A percentile compares a stretch with the other conserved stretches of the same genome.
These are phyloP conservation scores for Colletotrichum musae DNA, from an alignment of 2,329 filamentous ascomycete genomes.

Conservation along the genomic window DNA sequence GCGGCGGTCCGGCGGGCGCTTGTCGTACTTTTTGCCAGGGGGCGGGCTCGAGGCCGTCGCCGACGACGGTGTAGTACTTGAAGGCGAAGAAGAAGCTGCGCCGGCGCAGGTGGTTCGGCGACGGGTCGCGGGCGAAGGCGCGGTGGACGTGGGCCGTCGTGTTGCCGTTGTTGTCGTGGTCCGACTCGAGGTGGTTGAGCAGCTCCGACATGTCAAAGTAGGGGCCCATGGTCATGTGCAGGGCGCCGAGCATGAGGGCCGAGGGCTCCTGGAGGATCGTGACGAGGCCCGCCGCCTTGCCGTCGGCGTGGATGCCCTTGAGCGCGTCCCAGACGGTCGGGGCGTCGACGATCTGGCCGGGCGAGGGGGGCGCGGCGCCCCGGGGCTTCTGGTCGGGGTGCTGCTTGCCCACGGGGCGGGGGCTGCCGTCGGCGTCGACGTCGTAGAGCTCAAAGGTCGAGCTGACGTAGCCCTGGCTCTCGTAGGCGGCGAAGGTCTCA, in stretches of 20 bases:
- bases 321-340: slow-evolving; percentile 59
- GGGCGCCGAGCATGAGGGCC: slow-evolving; percentile 70
- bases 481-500: slow-evolving; percentile 52
- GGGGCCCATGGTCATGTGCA: slow-evolving; percentile 70
- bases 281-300: slow-evolving; percentile 68
- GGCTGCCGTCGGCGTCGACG: slow-evolving; percentile 61
- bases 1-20: slow-evolving; percentile 54
- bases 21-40: slow-evolving; percentile 72
- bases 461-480: slow-evolving; percentile 58
- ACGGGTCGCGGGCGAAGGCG: slow-evolving; percentile 54
- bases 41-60: slow-evolving; percentile 68
- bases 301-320: slow-evolving; percentile 53
- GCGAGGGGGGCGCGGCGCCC: slow-evolving; percentile 52
- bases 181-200: slow-evolving; percentile 67
- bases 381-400: slow-evolving; percentile 24
- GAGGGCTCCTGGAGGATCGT: slow-evolving; percentile 73
- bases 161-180: slow-evolving; percentile 59
- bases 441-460: slow-evolving; percentile 72
- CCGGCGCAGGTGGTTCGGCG: slow-evolving; percentile 62
- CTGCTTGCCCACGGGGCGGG: slow-evolving; percentile 44
- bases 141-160: slow-evolving; percentile 65
- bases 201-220: slow-evolving; percentile 76
- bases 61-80: slow-evolving; percentile 75
- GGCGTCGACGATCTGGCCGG: slow-evolving; percentile 55
- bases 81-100: slow-evolving; percentile 74